Conservation (phyloP, 1,139 yeast species). For the Pichia sp. region DNA sequence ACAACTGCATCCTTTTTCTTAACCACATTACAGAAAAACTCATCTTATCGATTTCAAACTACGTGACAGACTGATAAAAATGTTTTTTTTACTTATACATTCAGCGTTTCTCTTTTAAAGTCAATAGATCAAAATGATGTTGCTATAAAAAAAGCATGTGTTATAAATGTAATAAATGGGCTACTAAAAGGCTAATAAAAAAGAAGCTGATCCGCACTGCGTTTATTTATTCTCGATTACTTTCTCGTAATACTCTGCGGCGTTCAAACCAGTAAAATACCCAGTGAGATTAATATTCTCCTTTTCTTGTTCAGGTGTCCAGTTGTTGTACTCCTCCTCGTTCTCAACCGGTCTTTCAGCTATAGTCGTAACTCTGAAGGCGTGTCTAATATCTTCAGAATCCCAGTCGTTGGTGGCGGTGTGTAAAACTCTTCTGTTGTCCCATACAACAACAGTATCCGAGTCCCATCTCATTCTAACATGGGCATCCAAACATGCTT, state of each 20-base stretch:
- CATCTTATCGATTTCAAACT: too few relatives aligned
- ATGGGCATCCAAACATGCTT: conserved; percentile 43
- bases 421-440: conserved; percentile 58
- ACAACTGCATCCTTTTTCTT: too few relatives aligned
- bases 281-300: conserved; percentile 12
- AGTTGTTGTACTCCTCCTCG: conserved; percentile 21
- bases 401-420: conserved; percentile 60
- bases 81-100: too few relatives aligned
- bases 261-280: conserved; percentile 7
- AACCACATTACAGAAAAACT: too few relatives aligned
- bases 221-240: conserved; percentile 1
- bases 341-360: conserved; percentile 37
- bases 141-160: too few relatives aligned
- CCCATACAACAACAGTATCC: conserved; percentile 63
- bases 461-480: conserved; percentile 51
- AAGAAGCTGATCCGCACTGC: too few relatives aligned
- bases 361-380: conserved; percentile 58
- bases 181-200: too few relatives aligned
- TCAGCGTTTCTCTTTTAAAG: too few relatives aligned
- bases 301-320: conserved; percentile 22
- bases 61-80: too few relatives aligned
- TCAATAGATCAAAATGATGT: too few relatives aligned
- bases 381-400: conserved; percentile 49
- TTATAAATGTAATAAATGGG: too few relatives aligned
- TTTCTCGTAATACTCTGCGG: conserved; percentile 16